Percentiles rank a stretch among this genome's conserved stretches.
Evolutionary conservation across 345 rosid species (phyloP).

Genomic region (Populus davidiana): DNA sequence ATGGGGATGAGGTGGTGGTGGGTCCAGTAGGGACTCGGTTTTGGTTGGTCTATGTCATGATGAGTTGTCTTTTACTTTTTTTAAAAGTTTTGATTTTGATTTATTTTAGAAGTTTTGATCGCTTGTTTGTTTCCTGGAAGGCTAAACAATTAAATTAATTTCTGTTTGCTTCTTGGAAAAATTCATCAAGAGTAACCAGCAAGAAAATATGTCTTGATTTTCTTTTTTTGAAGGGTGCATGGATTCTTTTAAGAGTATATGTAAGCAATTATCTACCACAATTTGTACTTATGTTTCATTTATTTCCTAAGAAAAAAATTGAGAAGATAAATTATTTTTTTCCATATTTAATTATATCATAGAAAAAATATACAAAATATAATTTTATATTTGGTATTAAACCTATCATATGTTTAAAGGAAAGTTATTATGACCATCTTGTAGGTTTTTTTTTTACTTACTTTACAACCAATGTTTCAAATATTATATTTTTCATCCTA

Average conservation of each 20-base stretch:
- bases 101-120: not conserved
- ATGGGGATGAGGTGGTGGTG: constrained; percentile 16
- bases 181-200: not conserved
- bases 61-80: constrained; percentile 19
- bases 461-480: too few species aligned
- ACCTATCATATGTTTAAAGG: not conserved
- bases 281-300: not conserved
- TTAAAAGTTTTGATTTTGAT: not conserved
- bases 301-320: not conserved
- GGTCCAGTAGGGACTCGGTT: constrained; percentile 3
- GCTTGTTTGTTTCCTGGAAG: not conserved
- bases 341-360: too few species aligned
- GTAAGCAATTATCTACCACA: not conserved
- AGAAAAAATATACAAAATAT: too few species aligned
- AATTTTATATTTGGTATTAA: too few species aligned
- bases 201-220: not conserved
- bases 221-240: not conserved
- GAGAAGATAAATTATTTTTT: not conserved
- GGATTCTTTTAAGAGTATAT: not conserved
- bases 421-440: too few species aligned
- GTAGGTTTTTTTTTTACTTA: too few species aligned
- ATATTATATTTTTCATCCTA: too few species aligned
- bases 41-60: constrained; percentile 15
- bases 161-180: not conserved
- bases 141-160: not conserved